phyloP scores from a whole-genome alignment of 768 basidiomycete species.

The Tricholoma terreum region DNA sequence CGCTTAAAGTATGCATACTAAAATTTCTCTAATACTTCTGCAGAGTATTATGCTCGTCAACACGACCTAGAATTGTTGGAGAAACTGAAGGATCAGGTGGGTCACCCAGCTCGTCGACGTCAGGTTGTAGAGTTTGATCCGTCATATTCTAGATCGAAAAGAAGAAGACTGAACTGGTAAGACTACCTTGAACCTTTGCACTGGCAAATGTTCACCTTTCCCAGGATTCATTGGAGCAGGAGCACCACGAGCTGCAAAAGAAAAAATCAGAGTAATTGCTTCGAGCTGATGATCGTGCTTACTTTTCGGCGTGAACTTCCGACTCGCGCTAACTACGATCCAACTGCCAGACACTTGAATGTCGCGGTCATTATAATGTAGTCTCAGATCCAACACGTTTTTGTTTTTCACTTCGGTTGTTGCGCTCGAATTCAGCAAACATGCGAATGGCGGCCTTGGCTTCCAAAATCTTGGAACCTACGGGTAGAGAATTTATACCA shows the following conservation, averaged over 20 bases:
- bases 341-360: not conserved
- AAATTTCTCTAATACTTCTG: conserved; percentile 6
- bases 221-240: conserved; percentile 23
- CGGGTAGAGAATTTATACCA: no score
- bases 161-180: conserved; percentile 35
- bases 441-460: no score
- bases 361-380: not conserved
- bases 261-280: conserved; percentile 1
- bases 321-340: not conserved
- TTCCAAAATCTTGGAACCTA: no score
- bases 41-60: conserved; percentile 62
- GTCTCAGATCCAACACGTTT: not conserved
- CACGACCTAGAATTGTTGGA: conserved; percentile 56
- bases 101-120: conserved; percentile 8
- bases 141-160: conserved; percentile 27
- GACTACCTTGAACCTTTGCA: conserved; percentile 1
- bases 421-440: not conserved
- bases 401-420: not conserved
- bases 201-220: not conserved
- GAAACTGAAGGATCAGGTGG: conserved; percentile 57
- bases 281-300: not conserved
- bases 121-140: not conserved
- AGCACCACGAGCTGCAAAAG: conserved; percentile 22
- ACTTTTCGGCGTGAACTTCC: not conserved
- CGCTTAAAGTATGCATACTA: not conserved